Evolutionary conservation across 2,329 filamentous ascomycete species (phyloP).

Genomic region (Exophiala dermatitidis): DNA sequence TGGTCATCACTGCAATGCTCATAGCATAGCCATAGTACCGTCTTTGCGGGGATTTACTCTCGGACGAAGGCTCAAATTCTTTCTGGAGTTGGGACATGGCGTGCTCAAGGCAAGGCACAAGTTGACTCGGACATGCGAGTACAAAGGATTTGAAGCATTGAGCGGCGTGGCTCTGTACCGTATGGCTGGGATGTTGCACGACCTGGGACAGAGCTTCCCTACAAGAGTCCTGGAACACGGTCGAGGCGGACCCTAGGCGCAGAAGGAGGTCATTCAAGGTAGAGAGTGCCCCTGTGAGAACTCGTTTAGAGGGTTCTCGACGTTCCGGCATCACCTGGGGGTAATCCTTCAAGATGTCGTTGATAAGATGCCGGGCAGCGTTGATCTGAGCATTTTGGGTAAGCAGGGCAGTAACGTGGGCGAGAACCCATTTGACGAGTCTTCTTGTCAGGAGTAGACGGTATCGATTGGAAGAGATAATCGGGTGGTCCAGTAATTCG

Average conservation of each 20-base stretch:
- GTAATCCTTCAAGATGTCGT: slow-evolving; percentile 87
- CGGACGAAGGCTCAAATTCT: slow-evolving; percentile 60
- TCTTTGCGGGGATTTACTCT: slow-evolving; percentile 58
- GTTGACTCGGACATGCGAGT: slow-evolving; percentile 82
- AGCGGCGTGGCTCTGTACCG: slow-evolving; percentile 84
- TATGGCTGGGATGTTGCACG: slow-evolving; percentile 89
- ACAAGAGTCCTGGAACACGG: slow-evolving; percentile 70
- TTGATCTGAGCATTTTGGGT: slow-evolving; percentile 83
- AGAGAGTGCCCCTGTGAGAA: slow-evolving; percentile 69
- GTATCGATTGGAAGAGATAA: slow-evolving; percentile 76
- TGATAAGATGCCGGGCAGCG: slow-evolving; percentile 73
- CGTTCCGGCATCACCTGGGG: slow-evolving; percentile 82
- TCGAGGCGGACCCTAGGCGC: slow-evolving; percentile 74
- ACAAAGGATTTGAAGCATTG: slow-evolving; percentile 81
- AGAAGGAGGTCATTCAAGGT: slow-evolving; percentile 71
- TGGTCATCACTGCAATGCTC: slow-evolving; percentile 81
- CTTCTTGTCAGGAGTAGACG: slow-evolving; percentile 76
- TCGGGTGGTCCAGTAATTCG: slow-evolving; percentile 69
- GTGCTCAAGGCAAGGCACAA: slow-evolving; percentile 83
- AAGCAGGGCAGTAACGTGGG: slow-evolving; percentile 72
- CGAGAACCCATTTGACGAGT: slow-evolving; percentile 73
- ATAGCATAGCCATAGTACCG: slow-evolving; percentile 87
- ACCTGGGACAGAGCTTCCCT: slow-evolving; percentile 84
- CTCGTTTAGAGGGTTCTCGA: slow-evolving; percentile 80
- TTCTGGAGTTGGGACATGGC: slow-evolving; percentile 93